Base-by-base conservation (phyloP, 257 asterid genomes). In the Capsicum rhomboideum region DNA sequence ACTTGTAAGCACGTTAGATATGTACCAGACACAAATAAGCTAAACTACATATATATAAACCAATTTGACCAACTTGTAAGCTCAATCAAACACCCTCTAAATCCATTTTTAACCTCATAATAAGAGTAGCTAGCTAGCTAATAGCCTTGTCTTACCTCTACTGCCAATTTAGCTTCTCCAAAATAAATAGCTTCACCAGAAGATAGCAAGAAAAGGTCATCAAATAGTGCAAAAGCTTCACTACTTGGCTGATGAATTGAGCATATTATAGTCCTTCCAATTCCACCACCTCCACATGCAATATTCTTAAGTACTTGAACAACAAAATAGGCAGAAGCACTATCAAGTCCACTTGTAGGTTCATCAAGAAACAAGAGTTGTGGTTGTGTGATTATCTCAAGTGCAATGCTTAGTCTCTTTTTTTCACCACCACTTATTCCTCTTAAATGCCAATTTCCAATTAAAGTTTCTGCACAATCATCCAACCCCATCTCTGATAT, bases 401-500 rank as follows among this genome's bases (percentile, higher is more conserved):
- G 68, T 4, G 98, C 99, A 53, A 96, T 94, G 85, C 99, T 93
- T 0, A 96, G 90, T 91, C 99, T 85, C 92, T 94, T 96, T 87
- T 92, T 94, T 85, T 96, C 99, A 8, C 99, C 99, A 1, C 99
- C 98, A 50, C 99, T 96, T 23, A 96, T 90, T 78, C 99, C 98
- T 74, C 99, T 89, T 46, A 91, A 83, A 59, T 93, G 98, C 99
- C 99, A 94, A 91, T 93, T 94, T 5, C 99, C 99, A 54, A 96
- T 92, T 20, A 92, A 78, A 29, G 82, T 85, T 72, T 96, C 92
- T 0, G 94, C 94, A 72, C 99, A 96, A 26, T 96, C 99, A 23
- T 89, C 87, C 4, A 96, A 92, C 5, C 99, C 99, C 91, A 94
- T 85, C 12, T 96, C 98, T 2, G 84, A 42, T 8, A 94, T 91